Evolutionary conservation across 441 rosid genomes (phyloP), one percentile per base, ranked within the genome.

Genomic region (Arabidopsis lyrata): DNA sequence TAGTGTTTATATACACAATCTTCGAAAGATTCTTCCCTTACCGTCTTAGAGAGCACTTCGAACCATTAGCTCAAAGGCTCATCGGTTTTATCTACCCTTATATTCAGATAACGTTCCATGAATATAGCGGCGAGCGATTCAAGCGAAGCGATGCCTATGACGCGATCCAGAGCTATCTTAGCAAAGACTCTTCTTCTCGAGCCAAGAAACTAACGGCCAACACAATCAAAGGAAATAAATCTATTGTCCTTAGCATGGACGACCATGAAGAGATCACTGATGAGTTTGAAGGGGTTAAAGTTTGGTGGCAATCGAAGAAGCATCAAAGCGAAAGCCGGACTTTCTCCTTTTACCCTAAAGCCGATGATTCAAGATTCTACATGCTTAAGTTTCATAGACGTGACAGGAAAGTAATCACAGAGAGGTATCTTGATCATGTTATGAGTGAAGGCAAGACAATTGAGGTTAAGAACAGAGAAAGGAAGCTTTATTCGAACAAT

Each of bases 241-340:
- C 89, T 60, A 73, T 89, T 15, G 84, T 83, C 42, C 84, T 91
- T 0, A 84, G 84, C 69, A 83, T 91, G 86, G 93, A 87, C 56
- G 93, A 87, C 48, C 20, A 81, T 6, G 93, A 91, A 78, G 90
- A 88, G 76, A 87, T 89, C 35, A 63, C 82, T 0, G 91, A 91
- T 73, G 83, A 77, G 38, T 82, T 82, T 38, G 14, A 69, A 5
- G 89, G 87, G 3, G 47, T 66, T 8, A 50, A 41, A 15, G 78
- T 75, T 36, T 59, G 78, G 73, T 58, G 73, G 78, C 68, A 67
- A 60, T 68, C 72, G 0, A 66, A 59, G 31, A 74, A 66, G 45
- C 41, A 53, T 13, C 55, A 22, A 31, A 66, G 0, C 5, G 58
- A 56, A 16, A 66, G 59, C 32, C 68, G 50, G 7, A 34, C 86